Evolutionary conservation across 2,329 filamentous ascomycete genomes (phyloP), one percentile per base, ranked within the genome.

Genomic region (Leptographium lundbergii): DNA sequence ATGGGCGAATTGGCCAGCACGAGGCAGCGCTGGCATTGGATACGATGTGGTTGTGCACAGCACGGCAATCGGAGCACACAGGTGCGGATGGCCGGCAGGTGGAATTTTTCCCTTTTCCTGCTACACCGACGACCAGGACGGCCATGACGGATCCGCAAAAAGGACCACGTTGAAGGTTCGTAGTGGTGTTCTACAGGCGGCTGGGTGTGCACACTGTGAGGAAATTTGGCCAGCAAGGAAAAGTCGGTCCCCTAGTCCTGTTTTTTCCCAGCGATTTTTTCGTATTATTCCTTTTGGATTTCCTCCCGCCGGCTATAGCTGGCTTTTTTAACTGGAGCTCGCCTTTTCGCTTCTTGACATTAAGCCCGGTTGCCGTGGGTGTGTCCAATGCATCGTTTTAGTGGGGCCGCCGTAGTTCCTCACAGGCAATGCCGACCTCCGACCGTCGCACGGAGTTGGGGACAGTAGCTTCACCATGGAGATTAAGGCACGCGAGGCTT

Each of bases 401-500:
- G 9, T 55, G 53, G 53, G 11, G 32, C 32, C 29, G 7, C 29
- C 32, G 52, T 14, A 19, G 11, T 36, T 24, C 7, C 22, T 42
- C 19, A 11, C 19, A 42, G 14, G 45, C 42, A 34, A 39, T 57
- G 29, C 55, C 54, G 54, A 56, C 39, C 48, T 56, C 54, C 54
- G 54, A 56, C 55, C 45, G 27, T 36, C 17, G 55, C 29, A 50
- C 55, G 55, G 55, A 56, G 55, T n/a, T 47, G 51, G 27, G 27
- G 7, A 34, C 32, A 34, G 32, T 52, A 52, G 29, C 53, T 39
- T 11, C 34, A 27, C 5, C 34, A 32, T 45, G 54, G 54, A 56
- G 54, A 56, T 56, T 47, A 56, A 56, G 54, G 54, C 54, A 56
- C 54, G 27, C 54, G 54, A 56, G 53, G 39, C 54, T 48, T 56